Percentiles rank a stretch among this genome's conserved stretches.
Conservation (phyloP, 2,329 filamentous ascomycete species). For the Beauveria caledonica region DNA sequence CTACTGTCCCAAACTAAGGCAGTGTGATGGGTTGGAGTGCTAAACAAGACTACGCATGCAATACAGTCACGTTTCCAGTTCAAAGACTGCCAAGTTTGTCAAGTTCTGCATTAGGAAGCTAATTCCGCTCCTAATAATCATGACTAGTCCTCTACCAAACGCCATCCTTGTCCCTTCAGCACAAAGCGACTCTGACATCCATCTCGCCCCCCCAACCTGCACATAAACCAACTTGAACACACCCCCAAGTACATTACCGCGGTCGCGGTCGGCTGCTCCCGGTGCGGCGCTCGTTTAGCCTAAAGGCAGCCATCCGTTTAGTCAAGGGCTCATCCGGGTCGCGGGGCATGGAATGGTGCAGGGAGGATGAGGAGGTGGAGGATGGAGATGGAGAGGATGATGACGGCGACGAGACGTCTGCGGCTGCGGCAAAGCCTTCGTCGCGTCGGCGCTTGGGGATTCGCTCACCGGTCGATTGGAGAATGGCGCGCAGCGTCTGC, state of each 20-base stretch:
- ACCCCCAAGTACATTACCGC: background rate
- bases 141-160: constrained; percentile 1
- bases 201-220: background rate
- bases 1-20: too few relatives aligned
- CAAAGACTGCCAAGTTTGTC: background rate
- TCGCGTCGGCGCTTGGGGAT: constrained; percentile 63
- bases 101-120: background rate
- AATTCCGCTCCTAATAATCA: background rate
- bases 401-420: constrained; percentile 15
- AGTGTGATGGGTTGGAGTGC: too few relatives aligned
- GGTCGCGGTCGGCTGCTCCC: background rate
- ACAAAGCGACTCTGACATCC: background rate
- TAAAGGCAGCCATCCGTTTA: constrained; percentile 60
- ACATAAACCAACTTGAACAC: background rate
- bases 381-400: constrained; percentile 13
- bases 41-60: too few relatives aligned
- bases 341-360: constrained; percentile 17
- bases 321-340: constrained; percentile 46
- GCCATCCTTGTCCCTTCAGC: background rate
- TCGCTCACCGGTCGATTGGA: constrained; percentile 96
- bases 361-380: constrained; percentile 19
- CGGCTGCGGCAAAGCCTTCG: constrained; percentile 20
- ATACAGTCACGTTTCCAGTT: too few relatives aligned
- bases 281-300: constrained; percentile 40
- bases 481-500: constrained; percentile 86